Base-by-base conservation (phyloP, 306 rosid species). In the Prunus mume region DNA sequence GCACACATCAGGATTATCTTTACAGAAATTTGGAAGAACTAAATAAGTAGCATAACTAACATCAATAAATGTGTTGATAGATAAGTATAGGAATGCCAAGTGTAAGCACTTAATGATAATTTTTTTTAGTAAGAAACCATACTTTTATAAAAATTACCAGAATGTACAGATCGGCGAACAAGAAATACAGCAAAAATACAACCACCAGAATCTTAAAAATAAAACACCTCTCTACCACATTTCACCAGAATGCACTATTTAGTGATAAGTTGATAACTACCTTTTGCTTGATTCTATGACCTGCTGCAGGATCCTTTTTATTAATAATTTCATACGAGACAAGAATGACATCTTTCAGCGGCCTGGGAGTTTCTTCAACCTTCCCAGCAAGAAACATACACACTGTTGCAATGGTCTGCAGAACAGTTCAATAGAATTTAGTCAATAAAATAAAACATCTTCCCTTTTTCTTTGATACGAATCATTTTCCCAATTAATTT, bases 331-430 rank as follows among this genome's bases (percentile, higher is more conserved):
- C 99, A 46, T 96, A 96, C 6, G 99, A 96, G 74, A 92, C 93
- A 81, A 96, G 88, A 60, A 96, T 96, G 45, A 96, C 99, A 85
- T 92, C 98, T 81, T 92, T 92, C 73, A 96, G 82, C 9, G 98
- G 99, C 64, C 99, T 96, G 27, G 99, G 99, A 72, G 96, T 91
- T 87, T 96, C 99, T 86, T 96, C 99, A 81, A 96, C 99, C 86
- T 92, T 96, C 81, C 99, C 99, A 49, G 99, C 98, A 32, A 96
- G 97, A 87, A 96, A 96, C 99, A 96, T 96, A 82, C 99, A 96
- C 64, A 88, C 93, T 30, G 99, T 96, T 78, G 99, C 98, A 70
- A 96, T 88, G 73, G 91, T 96, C 99, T 96, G 91, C 86, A 80
- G 62, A 85, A 80, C 84, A 79, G 61, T 74, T 66, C 9, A 69